phyloP scores from a whole-genome alignment of 139 green algal genomes.

The Chlamydomonas incerta region DNA sequence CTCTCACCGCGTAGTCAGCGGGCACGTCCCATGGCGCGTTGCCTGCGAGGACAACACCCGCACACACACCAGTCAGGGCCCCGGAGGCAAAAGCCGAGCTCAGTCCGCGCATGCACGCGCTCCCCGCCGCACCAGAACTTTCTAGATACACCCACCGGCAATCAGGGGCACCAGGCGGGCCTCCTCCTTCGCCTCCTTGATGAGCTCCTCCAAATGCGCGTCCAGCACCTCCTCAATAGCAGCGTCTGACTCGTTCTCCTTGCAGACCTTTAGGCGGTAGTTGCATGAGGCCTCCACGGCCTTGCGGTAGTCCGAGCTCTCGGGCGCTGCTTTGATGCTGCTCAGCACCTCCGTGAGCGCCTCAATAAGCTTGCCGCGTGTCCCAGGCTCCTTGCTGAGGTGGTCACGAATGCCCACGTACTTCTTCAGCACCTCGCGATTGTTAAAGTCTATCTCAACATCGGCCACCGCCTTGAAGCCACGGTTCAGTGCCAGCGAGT shows the following conservation, averaged over 20 bases:
- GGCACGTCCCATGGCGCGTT: constrained; percentile 54
- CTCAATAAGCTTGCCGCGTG: constrained; percentile 46
- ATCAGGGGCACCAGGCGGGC: constrained; percentile 58
- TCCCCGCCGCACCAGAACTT: too few species aligned
- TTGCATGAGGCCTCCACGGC: constrained; percentile 58
- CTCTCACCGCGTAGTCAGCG: constrained; percentile 46
- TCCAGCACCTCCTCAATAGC: constrained; percentile 73
- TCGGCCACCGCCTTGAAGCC: constrained; percentile 58
- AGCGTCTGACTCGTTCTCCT: constrained; percentile 60
- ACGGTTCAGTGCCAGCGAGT: background rate
- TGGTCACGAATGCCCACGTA: constrained; percentile 64
- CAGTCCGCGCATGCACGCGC: too few species aligned
- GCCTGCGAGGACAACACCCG: background rate
- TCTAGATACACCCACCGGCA: constrained; percentile 7
- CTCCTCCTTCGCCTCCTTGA: constrained; percentile 66
- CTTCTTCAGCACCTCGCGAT: constrained; percentile 61
- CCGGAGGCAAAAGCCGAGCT: background rate
- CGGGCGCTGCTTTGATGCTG: constrained; percentile 52
- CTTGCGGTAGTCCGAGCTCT: constrained; percentile 56
- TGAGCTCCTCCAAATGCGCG: constrained; percentile 69
- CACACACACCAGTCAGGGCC: too few species aligned
- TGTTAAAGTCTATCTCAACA: constrained; percentile 60
- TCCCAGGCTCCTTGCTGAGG: constrained; percentile 53
- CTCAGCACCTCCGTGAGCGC: constrained; percentile 46
- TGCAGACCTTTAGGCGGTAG: constrained; percentile 64